These are phyloP conservation scores for Termitomyces sp. DNA, from an alignment of 768 basidiomycete species.

Conservation along the genomic window DNA sequence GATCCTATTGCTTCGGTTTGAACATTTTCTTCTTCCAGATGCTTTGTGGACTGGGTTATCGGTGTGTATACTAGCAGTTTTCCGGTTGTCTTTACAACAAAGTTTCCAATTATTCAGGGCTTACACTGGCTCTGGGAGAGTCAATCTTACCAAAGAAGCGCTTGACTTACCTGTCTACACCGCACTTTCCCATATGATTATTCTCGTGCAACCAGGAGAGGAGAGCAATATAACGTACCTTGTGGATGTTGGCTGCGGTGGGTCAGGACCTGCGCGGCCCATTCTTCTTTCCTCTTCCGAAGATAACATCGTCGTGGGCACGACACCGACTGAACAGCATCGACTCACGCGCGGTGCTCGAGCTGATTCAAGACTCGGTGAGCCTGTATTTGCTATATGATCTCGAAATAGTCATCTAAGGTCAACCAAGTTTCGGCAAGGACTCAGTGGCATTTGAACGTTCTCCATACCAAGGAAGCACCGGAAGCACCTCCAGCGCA, in stretches of 20 bases:
- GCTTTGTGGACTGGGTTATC: constrained; percentile 10
- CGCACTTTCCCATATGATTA: constrained; percentile 7
- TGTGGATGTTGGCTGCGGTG: constrained; percentile 10
- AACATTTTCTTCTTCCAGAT: constrained; percentile 8
- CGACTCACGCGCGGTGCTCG: constrained; percentile 6
- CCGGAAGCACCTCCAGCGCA: neutral
- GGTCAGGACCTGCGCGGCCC: constrained; percentile 6
- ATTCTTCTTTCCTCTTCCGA: constrained; percentile 7
- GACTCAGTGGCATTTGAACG: constrained; percentile 6
- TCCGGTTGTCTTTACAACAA: neutral
- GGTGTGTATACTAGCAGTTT: neutral
- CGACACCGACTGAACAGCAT: constrained; percentile 9
- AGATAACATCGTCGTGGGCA: constrained; percentile 8
- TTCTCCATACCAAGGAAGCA: constrained; percentile 7
- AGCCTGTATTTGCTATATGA: neutral
- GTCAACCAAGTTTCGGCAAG: neutral
- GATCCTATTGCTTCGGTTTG: constrained; percentile 9
- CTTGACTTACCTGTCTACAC: constrained; percentile 5
- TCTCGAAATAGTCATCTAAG: neutral
- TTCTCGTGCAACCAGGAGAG: constrained; percentile 9
- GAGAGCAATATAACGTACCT: constrained; percentile 10
- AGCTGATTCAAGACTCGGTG: constrained; percentile 6
- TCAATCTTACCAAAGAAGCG: constrained; percentile 3
- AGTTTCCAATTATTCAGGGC: neutral
- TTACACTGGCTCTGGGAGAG: constrained; percentile 6